phyloP scores from a whole-genome alignment of 2,329 filamentous ascomycete genomes.

The Alternaria triticina region DNA sequence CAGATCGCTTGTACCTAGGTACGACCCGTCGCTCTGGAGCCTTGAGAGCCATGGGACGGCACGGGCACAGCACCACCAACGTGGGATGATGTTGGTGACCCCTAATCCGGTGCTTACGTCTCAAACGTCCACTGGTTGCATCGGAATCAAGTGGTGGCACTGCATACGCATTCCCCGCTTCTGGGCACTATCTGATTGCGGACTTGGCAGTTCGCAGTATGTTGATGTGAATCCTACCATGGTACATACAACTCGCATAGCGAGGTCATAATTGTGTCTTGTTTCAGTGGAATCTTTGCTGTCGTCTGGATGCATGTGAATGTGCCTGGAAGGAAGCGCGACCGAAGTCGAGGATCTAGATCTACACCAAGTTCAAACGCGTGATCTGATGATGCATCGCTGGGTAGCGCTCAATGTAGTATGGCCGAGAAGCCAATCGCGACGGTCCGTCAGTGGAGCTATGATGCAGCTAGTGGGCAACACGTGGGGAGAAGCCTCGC shows the following conservation, averaged over 20 bases:
- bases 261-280: not conserved
- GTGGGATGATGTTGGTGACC: not conserved
- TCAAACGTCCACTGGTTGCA: not conserved
- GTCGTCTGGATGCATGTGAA: not conserved
- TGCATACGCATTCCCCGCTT: not conserved
- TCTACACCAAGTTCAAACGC: not conserved
- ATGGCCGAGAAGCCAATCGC: constrained; percentile 1
- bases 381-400: constrained; percentile 1
- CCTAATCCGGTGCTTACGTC: not conserved
- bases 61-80: not conserved
- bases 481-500: not conserved
- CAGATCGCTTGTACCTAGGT: not conserved
- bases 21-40: not conserved
- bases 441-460: not conserved
- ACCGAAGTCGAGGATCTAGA: not conserved
- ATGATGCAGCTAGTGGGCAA: constrained; percentile 1
- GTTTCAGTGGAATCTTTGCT: not conserved
- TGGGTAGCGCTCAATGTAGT: not conserved
- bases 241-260: not conserved
- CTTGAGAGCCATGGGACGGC: not conserved
- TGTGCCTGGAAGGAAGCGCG: not conserved
- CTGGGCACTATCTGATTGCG: not conserved
- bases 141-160: not conserved
- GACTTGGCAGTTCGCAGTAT: not conserved
- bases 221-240: not conserved